Evolutionary conservation across 177 flowering plant species (phyloP), one percentile per base, ranked within the genome.

Genomic region (Vitis hybrid): DNA sequence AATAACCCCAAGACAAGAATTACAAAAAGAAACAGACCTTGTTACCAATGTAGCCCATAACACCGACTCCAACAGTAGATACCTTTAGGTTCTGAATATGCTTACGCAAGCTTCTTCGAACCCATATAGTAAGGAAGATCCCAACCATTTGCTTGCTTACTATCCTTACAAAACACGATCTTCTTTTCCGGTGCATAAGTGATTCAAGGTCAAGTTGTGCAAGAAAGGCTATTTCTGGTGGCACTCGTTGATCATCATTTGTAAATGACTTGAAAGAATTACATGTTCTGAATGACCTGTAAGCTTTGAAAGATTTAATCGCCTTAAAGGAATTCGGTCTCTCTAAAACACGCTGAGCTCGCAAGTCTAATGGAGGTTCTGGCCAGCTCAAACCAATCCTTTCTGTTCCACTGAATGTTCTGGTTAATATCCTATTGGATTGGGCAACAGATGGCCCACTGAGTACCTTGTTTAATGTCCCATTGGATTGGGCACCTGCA

Each of bases 81-180:
- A 96, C 93, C 71, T 81, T 89, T 68, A 96, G 10, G 71, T 96
- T 96, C 67, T 84, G 89, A 68, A 96, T 88, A 76, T 90, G 97
- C 81, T 72, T 86, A 16, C 97, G 86, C 80, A 96, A 80, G 76
- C 85, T 82, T 82, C 95, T 88, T 31, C 94, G 92, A 57, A 94
- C 97, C 99, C 99, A 96, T 73, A 96, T 60, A 26, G 94, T 82
- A 56, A 96, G 82, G 69, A 92, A 96, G 67, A 94, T 66, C 11
- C 99, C 98, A 77, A 96, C 98, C 99, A 96, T 94, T 79, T 96
- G 97, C 82, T 96, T 96, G 72, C 99, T 96, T 22, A 89, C 86
- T 54, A 96, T 90, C 79, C 96, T 85, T 51, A 94, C 98, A 82
- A 72, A 96, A 60, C 86, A 72, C 51, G 97, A 78, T 74, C 80